Evolutionary conservation across 306 rosid species (phyloP).

Genomic region (Luffa aegyptiaca): DNA sequence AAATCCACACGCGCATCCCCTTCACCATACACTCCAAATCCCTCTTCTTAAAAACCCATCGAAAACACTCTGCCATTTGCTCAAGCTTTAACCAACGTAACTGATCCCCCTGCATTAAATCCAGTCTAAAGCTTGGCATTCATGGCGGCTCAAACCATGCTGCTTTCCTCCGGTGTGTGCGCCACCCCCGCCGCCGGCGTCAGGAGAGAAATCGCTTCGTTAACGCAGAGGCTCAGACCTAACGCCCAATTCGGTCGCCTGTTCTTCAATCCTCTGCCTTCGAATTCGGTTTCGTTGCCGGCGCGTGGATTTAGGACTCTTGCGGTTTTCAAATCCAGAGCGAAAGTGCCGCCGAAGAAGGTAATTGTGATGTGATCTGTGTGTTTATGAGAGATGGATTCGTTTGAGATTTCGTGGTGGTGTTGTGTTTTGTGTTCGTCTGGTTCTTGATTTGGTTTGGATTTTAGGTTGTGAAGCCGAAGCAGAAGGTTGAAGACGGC

Average conservation of each 20-base stretch:
- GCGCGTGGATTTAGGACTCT: slow-evolving; percentile 25
- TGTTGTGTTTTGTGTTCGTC: no score
- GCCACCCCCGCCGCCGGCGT: slow-evolving; percentile 32
- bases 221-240: slow-evolving; percentile 48
- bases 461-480: slow-evolving; percentile 44
- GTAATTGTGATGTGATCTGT: slow-evolving; percentile 15
- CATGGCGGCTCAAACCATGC: slow-evolving; percentile 80
- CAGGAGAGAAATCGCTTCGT: slow-evolving; percentile 46
- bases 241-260: slow-evolving; percentile 27
- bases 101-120: not conserved
- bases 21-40: not conserved
- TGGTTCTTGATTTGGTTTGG: not conserved
- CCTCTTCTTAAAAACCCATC: not conserved
- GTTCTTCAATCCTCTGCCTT: slow-evolving; percentile 33
- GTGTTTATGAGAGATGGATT: not conserved
- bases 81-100: not conserved
- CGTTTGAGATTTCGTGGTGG: not conserved
- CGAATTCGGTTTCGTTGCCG: slow-evolving; percentile 24
- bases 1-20: not conserved
- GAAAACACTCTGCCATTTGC: not conserved
- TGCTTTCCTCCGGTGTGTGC: slow-evolving; percentile 63
- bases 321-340: slow-evolving; percentile 71
- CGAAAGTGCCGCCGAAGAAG: slow-evolving; percentile 82
- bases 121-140: not conserved
- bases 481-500: slow-evolving; percentile 87